Evolutionary conservation across 148 eudicot species (phyloP), one percentile per base, ranked within the genome.

Genomic region (Vaccinium myrtillus): DNA sequence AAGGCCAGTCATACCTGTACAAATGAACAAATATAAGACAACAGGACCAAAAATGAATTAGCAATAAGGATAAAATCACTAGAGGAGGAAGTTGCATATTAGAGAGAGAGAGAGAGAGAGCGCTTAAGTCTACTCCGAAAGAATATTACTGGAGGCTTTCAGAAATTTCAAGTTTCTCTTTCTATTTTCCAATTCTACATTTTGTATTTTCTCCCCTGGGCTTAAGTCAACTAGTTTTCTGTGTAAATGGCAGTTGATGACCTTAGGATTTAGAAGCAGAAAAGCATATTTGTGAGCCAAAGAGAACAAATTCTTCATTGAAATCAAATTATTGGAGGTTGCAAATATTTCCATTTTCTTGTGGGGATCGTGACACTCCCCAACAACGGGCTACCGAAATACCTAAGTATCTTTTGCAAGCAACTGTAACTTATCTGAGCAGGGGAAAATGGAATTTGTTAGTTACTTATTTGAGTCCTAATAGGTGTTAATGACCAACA

Each of bases 1-100:
- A 82, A 88, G 81, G 83, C 81, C 80, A 77, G 63, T 76, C 77
- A 73, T 32, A 87, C 84, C 90, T 91, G 89, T 88, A 86, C 77
- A 85, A 50, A 70, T 27, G 55, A n/a, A 63, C 43, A 77, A 79
- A 73, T 71, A 59, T 43, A 65, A 39, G 55, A n/a, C 25, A 78
- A 73, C 49, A 55, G 46, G 53, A 16, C 30, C 53, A 25, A 4
- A 18, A 27, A 32, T 39, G 76, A 23, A 23, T 23, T 8, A n/a
- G 23, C 25, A 77, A 54, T 3, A 75, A 46, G 19, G 46, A 32
- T 25, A 25, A 1, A 48, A 51, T 51, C 36, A 25, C 21, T 25
- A 25, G 21, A 77, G 13, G 8, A 50, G 23, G 58, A 50, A 77
- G 36, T 8, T 11, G 80, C 59, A 51, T 50, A 18, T 50, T 49